Conservation (phyloP, 2,329 filamentous ascomycete genomes). For the Ophiobolus disseminans region DNA sequence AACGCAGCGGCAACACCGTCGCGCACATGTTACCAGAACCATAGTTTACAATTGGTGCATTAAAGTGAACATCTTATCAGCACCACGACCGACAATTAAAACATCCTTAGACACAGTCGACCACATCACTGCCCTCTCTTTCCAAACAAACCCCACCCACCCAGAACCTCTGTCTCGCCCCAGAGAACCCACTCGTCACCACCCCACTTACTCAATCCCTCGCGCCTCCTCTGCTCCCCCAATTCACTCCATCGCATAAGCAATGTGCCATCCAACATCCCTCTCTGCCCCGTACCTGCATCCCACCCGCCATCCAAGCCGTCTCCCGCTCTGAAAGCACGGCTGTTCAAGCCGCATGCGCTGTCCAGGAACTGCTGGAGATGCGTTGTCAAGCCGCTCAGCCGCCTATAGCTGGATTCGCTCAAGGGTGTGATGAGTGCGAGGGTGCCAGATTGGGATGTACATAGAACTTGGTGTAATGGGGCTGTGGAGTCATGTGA, state of each 20-base stretch:
- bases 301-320: conserved; percentile 46
- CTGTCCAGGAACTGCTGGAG: conserved; percentile 78
- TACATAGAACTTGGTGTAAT: conserved; percentile 43
- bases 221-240: conserved; percentile 71
- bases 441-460: conserved; percentile 71
- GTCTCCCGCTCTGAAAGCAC: conserved; percentile 71
- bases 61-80: background rate
- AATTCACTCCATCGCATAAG: conserved; percentile 78
- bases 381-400: conserved; percentile 82
- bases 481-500: conserved; percentile 13
- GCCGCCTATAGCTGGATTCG: conserved; percentile 81
- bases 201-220: conserved; percentile 78
- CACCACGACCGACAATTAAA: too few species aligned
- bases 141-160: conserved; percentile 66
- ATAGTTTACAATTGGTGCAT: too few species aligned
- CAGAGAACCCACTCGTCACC: conserved; percentile 70
- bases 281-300: conserved; percentile 60
- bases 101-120: background rate
- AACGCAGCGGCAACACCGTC: too few species aligned
- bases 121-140: conserved; percentile 14
- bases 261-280: conserved; percentile 79
- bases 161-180: conserved; percentile 71
- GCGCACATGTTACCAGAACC: too few species aligned
- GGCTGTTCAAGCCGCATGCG: conserved; percentile 81
- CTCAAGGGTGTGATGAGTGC: conserved; percentile 78